Evolutionary conservation across 106 monocot genomes (phyloP).

Genomic region (Dactylorhiza incarnata): DNA sequence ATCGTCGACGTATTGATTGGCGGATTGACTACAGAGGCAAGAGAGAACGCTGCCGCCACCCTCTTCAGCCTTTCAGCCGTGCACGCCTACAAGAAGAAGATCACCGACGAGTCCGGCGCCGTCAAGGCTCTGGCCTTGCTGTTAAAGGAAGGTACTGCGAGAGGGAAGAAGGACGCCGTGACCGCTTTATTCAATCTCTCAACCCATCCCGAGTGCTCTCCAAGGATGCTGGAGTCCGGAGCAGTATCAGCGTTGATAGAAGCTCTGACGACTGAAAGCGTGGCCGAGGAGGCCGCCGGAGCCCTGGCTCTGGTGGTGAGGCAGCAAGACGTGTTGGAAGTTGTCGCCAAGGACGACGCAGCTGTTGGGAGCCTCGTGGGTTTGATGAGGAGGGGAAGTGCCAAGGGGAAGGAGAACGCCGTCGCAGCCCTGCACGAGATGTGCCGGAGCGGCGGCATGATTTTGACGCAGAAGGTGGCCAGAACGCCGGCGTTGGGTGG

Average conservation of each 20-base stretch:
- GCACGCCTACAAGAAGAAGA: slow-evolving; percentile 45
- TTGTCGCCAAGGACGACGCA: slow-evolving; percentile 15
- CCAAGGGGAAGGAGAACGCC: slow-evolving; percentile 58
- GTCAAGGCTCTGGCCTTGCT: slow-evolving; percentile 24
- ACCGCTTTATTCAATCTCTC: slow-evolving; percentile 55
- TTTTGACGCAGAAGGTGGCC: slow-evolving; percentile 29
- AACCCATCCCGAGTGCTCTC: slow-evolving; percentile 23
- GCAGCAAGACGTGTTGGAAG: slow-evolving; percentile 16
- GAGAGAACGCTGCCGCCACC: slow-evolving; percentile 61
- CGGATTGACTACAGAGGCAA: slow-evolving; percentile 35
- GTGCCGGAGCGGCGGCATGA: slow-evolving; percentile 33
- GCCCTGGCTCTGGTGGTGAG: slow-evolving; percentile 45
- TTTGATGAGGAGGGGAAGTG: slow-evolving; percentile 42
- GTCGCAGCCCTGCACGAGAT: slow-evolving; percentile 46
- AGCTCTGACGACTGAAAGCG: slow-evolving; percentile 28
- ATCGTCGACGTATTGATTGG: slow-evolving; percentile 25
- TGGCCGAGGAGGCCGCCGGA: slow-evolving; percentile 53
- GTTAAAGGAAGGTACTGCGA: slow-evolving; percentile 33
- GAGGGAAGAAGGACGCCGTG: slow-evolving; percentile 64
- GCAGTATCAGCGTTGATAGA: slow-evolving; percentile 34
- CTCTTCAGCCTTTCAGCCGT: slow-evolving; percentile 55
- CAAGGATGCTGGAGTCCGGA: slow-evolving; percentile 30
- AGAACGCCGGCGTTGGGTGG: slow-evolving; percentile 27
- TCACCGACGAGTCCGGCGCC: slow-evolving; percentile 34
- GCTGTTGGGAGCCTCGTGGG: slow-evolving; percentile 15